Base-by-base conservation (phyloP, 345 rosid genomes). In the Fremontodendron californicum region DNA sequence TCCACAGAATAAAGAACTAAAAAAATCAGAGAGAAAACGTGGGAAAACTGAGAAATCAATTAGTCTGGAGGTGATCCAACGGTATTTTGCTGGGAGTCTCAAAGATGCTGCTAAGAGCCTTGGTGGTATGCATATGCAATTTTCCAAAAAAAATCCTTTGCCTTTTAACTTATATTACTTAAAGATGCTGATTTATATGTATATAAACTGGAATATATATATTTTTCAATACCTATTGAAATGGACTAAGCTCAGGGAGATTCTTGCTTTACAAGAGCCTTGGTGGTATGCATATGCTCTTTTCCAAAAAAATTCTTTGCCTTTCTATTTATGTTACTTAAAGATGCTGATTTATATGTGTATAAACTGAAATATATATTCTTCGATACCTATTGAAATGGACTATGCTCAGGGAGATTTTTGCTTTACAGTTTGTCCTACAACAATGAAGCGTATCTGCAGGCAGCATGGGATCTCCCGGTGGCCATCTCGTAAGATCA, bases 371-470 rank as follows among this genome's bases (percentile, higher is more conserved):
- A 13, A 16, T 37, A 62, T 55, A 39, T 33, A 57, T 31, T 73
- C 23, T 73, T 6, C 31, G 13, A 18, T 74, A 55, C 68, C 31
- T 75, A 62, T 79, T 61, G 25, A 52, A 66, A 21, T 66, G 61
- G 40, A 27, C 52, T 42, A 15, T 66, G 73, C 79, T 80, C 18
- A 73, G 49, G 31, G 35, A 70, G 35, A 45, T 73, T 77, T 19
- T 77, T 80, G 66, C 76, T 74, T 78, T 78, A 13, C 95, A 94
- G 98, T 94, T 80, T 94, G 97, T 61, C 98, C 98, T 39, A 94
- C 97, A 29, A 92, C 98, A 80, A 92, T 94, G 98, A 94, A 94
- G 87, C 97, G 97, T 13, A 94, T 94, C 81, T 94, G 98, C 87
- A 85, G 98, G 84, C 98, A 94, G 84, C 97, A 94, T 64, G 98